Percentiles rank a stretch among this genome's conserved stretches.
Evolutionary conservation across 139 green algal species (phyloP).

Genomic region (Trebouxia sp.): DNA sequence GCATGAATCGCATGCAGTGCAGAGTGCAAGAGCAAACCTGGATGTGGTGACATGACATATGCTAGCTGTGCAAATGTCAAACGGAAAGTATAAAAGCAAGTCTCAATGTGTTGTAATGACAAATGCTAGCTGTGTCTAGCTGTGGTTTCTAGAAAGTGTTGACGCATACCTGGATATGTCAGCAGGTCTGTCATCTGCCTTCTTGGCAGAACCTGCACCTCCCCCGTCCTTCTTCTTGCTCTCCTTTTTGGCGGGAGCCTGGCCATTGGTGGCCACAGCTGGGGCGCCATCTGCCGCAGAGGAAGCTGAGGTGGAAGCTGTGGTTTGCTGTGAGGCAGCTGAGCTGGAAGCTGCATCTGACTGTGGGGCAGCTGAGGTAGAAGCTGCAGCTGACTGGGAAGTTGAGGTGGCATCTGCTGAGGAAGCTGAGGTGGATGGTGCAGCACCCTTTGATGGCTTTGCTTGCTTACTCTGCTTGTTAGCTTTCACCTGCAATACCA

Average conservation of each 20-base stretch:
- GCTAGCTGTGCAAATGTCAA: no score
- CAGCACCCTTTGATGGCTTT: neutral
- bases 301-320: neutral
- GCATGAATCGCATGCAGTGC: no score
- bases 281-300: neutral
- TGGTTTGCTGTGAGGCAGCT: neutral
- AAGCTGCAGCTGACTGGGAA: neutral
- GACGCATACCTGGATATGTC: conserved; percentile 33
- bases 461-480: conserved; percentile 9
- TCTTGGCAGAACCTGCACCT: neutral
- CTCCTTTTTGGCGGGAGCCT: neutral
- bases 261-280: conserved; percentile 13
- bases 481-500: neutral
- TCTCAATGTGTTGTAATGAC: no score
- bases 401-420: neutral
- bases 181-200: conserved; percentile 22
- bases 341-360: neutral
- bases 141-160: no score
- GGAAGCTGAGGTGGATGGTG: neutral
- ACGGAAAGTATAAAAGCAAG: no score
- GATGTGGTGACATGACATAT: no score
- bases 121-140: no score
- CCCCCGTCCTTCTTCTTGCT: conserved; percentile 25
- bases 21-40: no score
- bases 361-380: neutral